phyloP scores from a whole-genome alignment of 192 early-diverging fungal species.

The Phycomyces nitens region DNA sequence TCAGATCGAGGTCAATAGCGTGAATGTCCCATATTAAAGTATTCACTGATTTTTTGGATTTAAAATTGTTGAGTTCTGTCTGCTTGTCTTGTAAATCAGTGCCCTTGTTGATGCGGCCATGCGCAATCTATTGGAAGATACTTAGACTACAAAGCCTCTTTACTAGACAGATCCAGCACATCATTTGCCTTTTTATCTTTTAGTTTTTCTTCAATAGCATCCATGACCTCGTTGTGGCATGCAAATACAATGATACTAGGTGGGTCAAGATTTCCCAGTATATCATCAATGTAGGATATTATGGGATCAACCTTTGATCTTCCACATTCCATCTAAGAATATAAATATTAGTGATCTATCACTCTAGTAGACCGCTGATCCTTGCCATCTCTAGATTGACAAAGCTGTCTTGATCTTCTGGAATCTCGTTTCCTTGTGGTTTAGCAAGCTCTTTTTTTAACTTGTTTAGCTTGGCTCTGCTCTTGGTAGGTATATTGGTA shows the following conservation, averaged over 20 bases:
- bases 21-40: background rate
- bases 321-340: background rate
- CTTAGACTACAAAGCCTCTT: background rate
- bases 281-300: background rate
- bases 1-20: background rate
- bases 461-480: background rate
- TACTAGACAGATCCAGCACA: background rate
- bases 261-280: background rate
- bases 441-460: background rate
- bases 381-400: background rate
- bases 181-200: background rate
- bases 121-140: background rate
- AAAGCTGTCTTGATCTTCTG: background rate
- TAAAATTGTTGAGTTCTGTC: background rate
- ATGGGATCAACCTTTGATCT: background rate
- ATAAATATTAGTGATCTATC: no score
- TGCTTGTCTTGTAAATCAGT: background rate
- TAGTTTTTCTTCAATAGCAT: constrained; percentile 16
- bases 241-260: constrained; percentile 39
- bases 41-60: background rate
- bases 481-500: background rate
- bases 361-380: no score
- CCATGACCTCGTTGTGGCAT: constrained; percentile 36
- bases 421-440: background rate
- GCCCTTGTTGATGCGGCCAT: background rate